Evolutionary conservation across 148 eudicot species (phyloP), one percentile per base, ranked within the genome.

Genomic region (Rhododendron simsii): DNA sequence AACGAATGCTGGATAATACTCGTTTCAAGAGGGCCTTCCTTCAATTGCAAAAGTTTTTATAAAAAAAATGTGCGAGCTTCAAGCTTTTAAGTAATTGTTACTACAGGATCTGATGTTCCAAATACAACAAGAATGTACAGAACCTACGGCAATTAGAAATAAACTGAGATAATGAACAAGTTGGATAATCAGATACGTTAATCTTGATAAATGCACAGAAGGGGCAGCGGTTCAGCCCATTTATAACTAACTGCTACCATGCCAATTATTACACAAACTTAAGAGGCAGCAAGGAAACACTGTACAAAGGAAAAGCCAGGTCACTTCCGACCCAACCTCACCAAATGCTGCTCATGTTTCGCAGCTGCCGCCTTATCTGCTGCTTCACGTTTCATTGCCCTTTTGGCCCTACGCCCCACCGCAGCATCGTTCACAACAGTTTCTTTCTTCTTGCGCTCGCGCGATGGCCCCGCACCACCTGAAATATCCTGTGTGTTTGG

Each of bases 331-430:
- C 94, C 93, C 86, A 93, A 86, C 95, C 97, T 94, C 81, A 87
- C 91, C 89, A 96, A 86, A 81, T 91, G 97, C 86, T 93, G 91
- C 89, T 94, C 92, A 87, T 95, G 97, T 87, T 95, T 95, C 2
- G 90, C 96, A 48, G 96, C 96, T 23, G 98, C 96, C 2, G 98
- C 98, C 90, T 95, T 92, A 28, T 94, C 94, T 69, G 97, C 98
- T 78, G 98, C 99, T 92, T 95, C 98, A 12, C 98, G 96, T 91
- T 95, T 96, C 78, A 92, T 90, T 2, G 98, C 94, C 92, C 99
- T 88, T 89, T 95, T 96, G 4, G 98, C 99, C 76, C 98, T 91
- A 23, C 98, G 92, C 35, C 98, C 99, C 26, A 94, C 88, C 10
- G 83, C 35, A 7, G 76, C 37, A 47, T 92, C 95, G 53, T 92